Evolutionary conservation across 1,284 basidiomycete species (phyloP).

Genomic region (Ustilago nuda): DNA sequence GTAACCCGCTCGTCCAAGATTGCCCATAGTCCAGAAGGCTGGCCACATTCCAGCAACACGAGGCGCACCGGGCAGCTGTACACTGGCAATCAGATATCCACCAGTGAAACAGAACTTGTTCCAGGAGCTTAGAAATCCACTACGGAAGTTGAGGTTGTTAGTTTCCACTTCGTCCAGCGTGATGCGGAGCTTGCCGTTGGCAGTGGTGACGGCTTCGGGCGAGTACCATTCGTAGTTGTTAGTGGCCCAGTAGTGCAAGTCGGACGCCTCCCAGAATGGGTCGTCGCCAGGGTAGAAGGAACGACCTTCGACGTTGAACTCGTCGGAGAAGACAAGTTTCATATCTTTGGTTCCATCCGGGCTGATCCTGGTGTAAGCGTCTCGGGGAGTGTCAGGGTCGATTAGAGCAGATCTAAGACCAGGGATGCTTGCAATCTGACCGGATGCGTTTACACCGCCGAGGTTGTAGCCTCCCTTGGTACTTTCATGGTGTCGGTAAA

Average conservation of each 20-base stretch:
- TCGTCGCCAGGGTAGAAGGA: slow-evolving; percentile 75
- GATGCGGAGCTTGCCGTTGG: slow-evolving; percentile 81
- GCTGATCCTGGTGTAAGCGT: slow-evolving; percentile 46
- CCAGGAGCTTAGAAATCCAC: slow-evolving; percentile 76
- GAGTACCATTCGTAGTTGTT: slow-evolving; percentile 74
- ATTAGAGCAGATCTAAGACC: slow-evolving; percentile 59
- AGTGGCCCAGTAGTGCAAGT: slow-evolving; percentile 77
- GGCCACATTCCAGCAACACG: slow-evolving; percentile 71
- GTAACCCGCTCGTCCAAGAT: slow-evolving; percentile 71
- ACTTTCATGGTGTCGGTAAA: slow-evolving; percentile 19
- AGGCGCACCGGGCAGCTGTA: slow-evolving; percentile 81
- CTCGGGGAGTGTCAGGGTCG: slow-evolving; percentile 69
- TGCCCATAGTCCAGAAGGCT: slow-evolving; percentile 85
- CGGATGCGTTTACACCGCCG: slow-evolving; percentile 60
- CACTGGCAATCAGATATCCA: slow-evolving; percentile 81
- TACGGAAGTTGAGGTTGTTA: slow-evolving; percentile 77
- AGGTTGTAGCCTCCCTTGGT: slow-evolving; percentile 57
- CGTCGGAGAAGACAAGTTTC: slow-evolving; percentile 68
- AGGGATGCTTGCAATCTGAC: slow-evolving; percentile 57
- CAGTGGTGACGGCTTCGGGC: slow-evolving; percentile 82
- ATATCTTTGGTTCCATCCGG: slow-evolving; percentile 72
- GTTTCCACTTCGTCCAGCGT: slow-evolving; percentile 71
- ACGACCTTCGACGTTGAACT: slow-evolving; percentile 67
- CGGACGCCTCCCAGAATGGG: slow-evolving; percentile 79
- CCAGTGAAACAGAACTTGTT: slow-evolving; percentile 96